A percentile compares a stretch with the other conserved stretches of the same genome.
These are phyloP conservation scores for Lachnellula willkommii DNA, from an alignment of 2,329 filamentous ascomycete species.

Conservation along the genomic window DNA sequence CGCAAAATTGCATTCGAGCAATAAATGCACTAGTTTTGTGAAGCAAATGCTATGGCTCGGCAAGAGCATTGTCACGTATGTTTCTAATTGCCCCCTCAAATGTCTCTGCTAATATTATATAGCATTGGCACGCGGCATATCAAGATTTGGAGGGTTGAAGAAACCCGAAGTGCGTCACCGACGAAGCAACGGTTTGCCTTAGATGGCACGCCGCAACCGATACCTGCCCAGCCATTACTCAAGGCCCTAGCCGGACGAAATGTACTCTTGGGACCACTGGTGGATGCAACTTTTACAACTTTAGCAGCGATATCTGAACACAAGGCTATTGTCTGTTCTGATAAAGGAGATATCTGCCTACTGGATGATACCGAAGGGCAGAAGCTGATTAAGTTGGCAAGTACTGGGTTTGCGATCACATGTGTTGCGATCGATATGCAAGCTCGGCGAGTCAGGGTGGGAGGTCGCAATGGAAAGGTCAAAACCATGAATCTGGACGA, in stretches of 20 bases:
- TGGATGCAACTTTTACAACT: slow-evolving; percentile 80
- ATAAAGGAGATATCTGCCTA: slow-evolving; percentile 83
- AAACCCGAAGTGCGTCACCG: slow-evolving; percentile 54
- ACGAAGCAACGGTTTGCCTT: slow-evolving; percentile 53
- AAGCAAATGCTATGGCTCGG: slow-evolving; percentile 90
- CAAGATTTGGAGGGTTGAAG: slow-evolving; percentile 87
- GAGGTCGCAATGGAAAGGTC: slow-evolving; percentile 37
- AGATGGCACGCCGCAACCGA: slow-evolving; percentile 36
- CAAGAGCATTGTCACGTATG: slow-evolving; percentile 67
- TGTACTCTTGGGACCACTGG: slow-evolving; percentile 72
- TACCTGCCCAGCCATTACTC: slow-evolving; percentile 41
- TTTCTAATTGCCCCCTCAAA: slow-evolving; percentile 5
- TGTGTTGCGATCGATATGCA: slow-evolving; percentile 35
- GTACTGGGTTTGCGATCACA: slow-evolving; percentile 55
- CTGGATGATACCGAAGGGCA: slow-evolving; percentile 70
- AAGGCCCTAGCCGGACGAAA: slow-evolving; percentile 82
- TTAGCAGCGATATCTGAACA: slow-evolving; percentile 65
- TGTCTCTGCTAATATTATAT: slow-evolving; percentile 14
- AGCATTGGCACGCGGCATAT: slow-evolving; percentile 79
- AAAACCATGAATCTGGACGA: slow-evolving; percentile 47
- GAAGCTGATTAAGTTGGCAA: slow-evolving; percentile 61
- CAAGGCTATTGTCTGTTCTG: slow-evolving; percentile 78
- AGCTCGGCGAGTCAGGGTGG: slow-evolving; percentile 32
- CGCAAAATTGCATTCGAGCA: slow-evolving; percentile 75
- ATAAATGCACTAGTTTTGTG: slow-evolving; percentile 85